phyloP scores from a whole-genome alignment of 2,329 filamentous ascomycete genomes.

The Colletotrichum sp. region DNA sequence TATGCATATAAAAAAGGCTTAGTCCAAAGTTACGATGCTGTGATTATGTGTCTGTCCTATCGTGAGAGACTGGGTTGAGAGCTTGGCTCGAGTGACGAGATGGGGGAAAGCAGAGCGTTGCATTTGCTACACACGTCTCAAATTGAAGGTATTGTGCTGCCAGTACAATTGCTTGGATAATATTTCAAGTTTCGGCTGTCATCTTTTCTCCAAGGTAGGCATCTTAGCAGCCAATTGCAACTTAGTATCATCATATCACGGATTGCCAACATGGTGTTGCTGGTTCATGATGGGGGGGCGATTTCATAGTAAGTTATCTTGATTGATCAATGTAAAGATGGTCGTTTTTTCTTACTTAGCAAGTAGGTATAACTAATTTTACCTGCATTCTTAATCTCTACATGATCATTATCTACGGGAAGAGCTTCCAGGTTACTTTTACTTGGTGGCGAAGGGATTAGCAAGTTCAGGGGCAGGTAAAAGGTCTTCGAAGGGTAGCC shows the following conservation, averaged over 20 bases:
- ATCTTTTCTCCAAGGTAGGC: not conserved
- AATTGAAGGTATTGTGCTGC: not conserved
- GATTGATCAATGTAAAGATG: not conserved
- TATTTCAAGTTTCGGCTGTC: not conserved
- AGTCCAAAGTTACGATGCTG: not conserved
- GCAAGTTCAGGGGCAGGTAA: not conserved
- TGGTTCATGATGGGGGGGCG: not conserved
- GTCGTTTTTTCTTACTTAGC: not conserved
- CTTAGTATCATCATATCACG: fast-evolving
- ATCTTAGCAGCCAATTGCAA: not conserved
- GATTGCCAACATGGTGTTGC: not conserved
- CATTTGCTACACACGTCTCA: not conserved
- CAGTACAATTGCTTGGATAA: not conserved
- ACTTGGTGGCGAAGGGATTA: not conserved
- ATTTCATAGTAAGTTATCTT: too few species aligned
- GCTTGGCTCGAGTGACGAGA: not conserved
- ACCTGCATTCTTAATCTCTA: not conserved
- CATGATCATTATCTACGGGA: not conserved
- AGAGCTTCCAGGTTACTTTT: not conserved
- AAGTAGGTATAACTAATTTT: not conserved
- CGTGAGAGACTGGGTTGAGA: not conserved
- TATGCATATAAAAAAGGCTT: not conserved
- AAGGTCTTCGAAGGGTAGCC: not conserved
- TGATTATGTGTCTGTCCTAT: not conserved
- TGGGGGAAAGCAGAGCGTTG: not conserved